A percentile compares a stretch with the other conserved stretches of the same genome.
Evolutionary conservation across 495 filamentous ascomycete species (phyloP).

Genomic region (Trichoderma virens): DNA sequence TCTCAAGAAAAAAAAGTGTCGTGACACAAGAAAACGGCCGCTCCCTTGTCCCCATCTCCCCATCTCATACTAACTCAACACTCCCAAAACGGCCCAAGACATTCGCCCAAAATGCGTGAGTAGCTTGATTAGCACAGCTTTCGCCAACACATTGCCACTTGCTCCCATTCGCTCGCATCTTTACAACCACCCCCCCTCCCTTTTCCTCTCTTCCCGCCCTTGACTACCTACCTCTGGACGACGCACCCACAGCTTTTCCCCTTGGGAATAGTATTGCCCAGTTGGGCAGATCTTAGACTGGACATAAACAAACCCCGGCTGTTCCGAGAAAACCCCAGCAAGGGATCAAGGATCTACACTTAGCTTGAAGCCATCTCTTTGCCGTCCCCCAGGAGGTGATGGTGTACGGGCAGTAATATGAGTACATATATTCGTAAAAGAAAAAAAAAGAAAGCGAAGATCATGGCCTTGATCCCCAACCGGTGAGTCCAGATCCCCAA

Average conservation of each 20-base stretch:
- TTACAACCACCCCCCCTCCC: neutral
- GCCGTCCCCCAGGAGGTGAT: neutral
- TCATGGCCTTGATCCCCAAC: no score
- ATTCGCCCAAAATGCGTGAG: neutral
- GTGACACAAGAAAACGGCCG: neutral
- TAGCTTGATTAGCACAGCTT: neutral
- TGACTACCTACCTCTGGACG: neutral
- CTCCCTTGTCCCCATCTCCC: no score
- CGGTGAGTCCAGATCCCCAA: no score
- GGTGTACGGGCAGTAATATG: no score
- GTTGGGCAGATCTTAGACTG: neutral
- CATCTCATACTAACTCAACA: no score
- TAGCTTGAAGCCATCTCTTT: neutral
- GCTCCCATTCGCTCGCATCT: neutral
- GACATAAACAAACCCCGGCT: no score
- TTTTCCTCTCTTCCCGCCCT: neutral
- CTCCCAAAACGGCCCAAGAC: no score
- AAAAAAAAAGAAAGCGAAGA: neutral
- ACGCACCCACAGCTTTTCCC: neutral
- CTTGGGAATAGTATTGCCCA: neutral
- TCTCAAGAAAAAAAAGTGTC: neutral
- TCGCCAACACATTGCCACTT: neutral
- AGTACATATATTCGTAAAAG: no score
- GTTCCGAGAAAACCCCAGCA: neutral
- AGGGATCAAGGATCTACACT: neutral